Base-by-base conservation (phyloP, 2,329 filamentous ascomycete species). In the Huntiella decipiens region DNA sequence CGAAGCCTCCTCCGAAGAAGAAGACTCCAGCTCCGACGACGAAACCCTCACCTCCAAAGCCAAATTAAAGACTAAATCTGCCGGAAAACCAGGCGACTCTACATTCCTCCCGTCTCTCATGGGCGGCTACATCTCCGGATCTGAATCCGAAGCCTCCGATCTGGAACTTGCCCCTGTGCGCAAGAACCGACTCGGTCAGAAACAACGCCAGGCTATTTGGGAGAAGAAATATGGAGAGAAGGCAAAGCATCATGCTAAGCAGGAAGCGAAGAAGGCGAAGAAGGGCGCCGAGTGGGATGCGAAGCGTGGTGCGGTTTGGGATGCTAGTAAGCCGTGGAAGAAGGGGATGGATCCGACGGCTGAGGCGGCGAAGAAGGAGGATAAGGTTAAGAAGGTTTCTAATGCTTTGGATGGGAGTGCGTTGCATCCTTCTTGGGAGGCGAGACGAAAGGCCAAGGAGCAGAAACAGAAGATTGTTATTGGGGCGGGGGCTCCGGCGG, bases 101-200 rank as follows among this genome's bases (percentile, higher is more conserved):
- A 73, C 73, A 0, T 85, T 86, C 57, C 63, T 91, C 2, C 83
- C 83, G 0, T 76, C 77, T 1, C 70, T 91, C 12, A 83, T 84
- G 70, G 79, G 77, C 15, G 81, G 81, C 47, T 92, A 88, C 62
- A 72, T 83, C 54, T 85, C 81, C 2, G 82, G 80, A 40, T 82
- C 78, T 6, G 81, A 83, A 53, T 74, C 71, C 0, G 48, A 50
- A 13, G 73, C 71, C 5, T 81, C 78, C 0, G 78, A 82, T 51
- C 64, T 82, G 16, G 81, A 85, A 44, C 60, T 68, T 2, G 72
- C 71, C 4, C 66, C 66, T 1, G 61, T 67, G 0, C 74, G 74
- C 54, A 87, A 86, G 61, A 87, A 88, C 55, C 70, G 81, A 16
- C 69, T 75, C 40, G 83, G 83, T 3, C 83, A 92, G 61, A 71